Percentiles rank a stretch among this genome's conserved stretches.
These are phyloP conservation scores for Phytomonas francai DNA, from an alignment of 208 protist species.

Conservation along the genomic window DNA sequence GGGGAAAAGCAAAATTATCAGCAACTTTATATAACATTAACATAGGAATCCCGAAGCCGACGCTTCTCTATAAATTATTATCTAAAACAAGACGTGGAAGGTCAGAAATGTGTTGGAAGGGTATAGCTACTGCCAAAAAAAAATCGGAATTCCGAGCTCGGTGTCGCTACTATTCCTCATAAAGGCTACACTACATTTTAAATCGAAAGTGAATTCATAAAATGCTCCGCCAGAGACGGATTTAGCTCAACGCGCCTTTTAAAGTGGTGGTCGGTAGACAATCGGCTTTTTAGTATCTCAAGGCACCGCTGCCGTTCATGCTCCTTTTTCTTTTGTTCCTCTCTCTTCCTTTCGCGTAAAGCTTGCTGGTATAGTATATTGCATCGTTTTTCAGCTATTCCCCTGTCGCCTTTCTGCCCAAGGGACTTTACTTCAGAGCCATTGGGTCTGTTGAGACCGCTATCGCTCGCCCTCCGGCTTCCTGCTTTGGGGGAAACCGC, in stretches of 20 bases:
- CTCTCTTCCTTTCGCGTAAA: neutral
- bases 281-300: constrained; percentile 45
- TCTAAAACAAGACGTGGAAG: neutral
- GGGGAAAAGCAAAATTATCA: neutral
- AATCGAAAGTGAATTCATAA: constrained; percentile 70
- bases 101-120: neutral
- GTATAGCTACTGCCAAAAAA: neutral
- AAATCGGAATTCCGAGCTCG: neutral
- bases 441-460: neutral
- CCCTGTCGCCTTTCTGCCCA: neutral
- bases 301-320: constrained; percentile 29
- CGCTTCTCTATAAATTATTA: neutral
- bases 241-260: constrained; percentile 77
- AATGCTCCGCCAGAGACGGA: constrained; percentile 64
- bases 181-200: constrained; percentile 14
- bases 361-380: neutral
- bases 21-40: neutral
- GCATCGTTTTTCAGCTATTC: neutral
- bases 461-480: neutral
- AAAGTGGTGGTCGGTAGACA: constrained; percentile 81
- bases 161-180: neutral
- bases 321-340: constrained; percentile 31
- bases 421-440: neutral
- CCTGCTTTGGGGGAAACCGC: neutral
- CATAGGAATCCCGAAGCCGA: neutral